These are phyloP conservation scores for Trichosporon inkin DNA, from an alignment of 1,284 basidiomycete genomes.

Conservation along the genomic window DNA sequence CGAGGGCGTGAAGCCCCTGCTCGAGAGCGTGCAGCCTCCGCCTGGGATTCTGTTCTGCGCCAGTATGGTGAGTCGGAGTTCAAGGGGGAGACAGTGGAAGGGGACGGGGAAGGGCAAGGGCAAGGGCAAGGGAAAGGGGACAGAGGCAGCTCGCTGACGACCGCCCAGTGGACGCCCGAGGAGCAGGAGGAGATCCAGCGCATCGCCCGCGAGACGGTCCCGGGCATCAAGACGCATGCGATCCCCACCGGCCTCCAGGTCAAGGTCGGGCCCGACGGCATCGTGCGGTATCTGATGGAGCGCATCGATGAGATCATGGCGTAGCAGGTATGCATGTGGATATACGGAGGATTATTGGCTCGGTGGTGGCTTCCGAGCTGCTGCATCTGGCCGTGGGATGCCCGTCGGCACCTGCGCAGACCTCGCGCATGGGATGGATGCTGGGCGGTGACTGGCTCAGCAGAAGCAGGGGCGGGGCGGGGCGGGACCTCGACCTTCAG, in stretches of 20 bases:
- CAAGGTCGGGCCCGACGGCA: constrained; percentile 41
- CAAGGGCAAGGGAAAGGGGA: too few species aligned
- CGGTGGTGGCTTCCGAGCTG: too few species aligned
- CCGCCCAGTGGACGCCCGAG: constrained; percentile 46
- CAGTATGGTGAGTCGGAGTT: constrained; percentile 37
- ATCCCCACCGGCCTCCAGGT: constrained; percentile 49
- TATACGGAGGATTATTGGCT: too few species aligned
- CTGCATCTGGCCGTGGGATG: too few species aligned
- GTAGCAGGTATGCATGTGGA: too few species aligned
- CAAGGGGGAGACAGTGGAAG: background rate
- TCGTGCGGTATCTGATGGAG: constrained; percentile 44
- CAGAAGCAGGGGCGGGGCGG: too few species aligned
- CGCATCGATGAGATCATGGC: constrained; percentile 44
- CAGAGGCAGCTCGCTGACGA: background rate
- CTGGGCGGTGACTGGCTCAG: too few species aligned
- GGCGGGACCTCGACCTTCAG: too few species aligned
- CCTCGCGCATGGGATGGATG: too few species aligned
- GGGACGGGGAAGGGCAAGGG: too few species aligned
- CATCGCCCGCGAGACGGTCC: constrained; percentile 45
- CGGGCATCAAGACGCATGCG: constrained; percentile 45
- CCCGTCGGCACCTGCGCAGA: too few species aligned
- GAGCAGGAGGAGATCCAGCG: constrained; percentile 45
- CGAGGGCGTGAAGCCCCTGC: constrained; percentile 40
- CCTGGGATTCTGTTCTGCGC: constrained; percentile 45
- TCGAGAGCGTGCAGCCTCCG: constrained; percentile 38